phyloP scores from a whole-genome alignment of 805 yeast species.

The Kazachstania psychrophila region DNA sequence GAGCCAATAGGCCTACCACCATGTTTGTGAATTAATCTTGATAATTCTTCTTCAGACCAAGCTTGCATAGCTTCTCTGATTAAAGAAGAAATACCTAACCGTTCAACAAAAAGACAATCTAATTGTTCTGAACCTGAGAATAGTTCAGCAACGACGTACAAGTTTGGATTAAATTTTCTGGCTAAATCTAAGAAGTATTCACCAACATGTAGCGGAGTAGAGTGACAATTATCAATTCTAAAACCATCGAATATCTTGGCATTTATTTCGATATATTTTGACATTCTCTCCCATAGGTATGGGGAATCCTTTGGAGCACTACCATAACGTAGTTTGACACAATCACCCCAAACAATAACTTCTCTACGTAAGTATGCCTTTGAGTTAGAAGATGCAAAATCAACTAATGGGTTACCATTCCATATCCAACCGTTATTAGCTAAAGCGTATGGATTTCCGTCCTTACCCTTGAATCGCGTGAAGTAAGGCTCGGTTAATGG shows the following conservation, averaged over 20 bases:
- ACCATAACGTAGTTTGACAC: slow-evolving; percentile 89
- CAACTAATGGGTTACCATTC: slow-evolving; percentile 91
- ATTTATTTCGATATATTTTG: slow-evolving; percentile 57
- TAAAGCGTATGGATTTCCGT: slow-evolving; percentile 56
- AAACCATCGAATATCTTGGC: slow-evolving; percentile 79
- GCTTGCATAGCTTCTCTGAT: slow-evolving; percentile 98
- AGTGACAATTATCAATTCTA: slow-evolving; percentile 91
- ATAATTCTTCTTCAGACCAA: slow-evolving; percentile 76
- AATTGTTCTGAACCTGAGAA: slow-evolving; percentile 87
- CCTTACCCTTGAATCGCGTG: slow-evolving; percentile 48
- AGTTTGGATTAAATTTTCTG: slow-evolving; percentile 69
- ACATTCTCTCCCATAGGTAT: slow-evolving; percentile 80
- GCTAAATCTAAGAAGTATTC: slow-evolving; percentile 83
- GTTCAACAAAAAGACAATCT: slow-evolving; percentile 84
- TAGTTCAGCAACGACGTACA: slow-evolving; percentile 89
- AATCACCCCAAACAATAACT: slow-evolving; percentile 96
- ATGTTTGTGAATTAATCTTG: slow-evolving; percentile 78
- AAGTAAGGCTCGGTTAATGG: slow-evolving; percentile 86
- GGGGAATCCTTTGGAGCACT: slow-evolving; percentile 73
- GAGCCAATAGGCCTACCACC: slow-evolving; percentile 97
- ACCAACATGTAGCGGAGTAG: slow-evolving; percentile 93
- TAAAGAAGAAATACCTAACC: slow-evolving; percentile 79
- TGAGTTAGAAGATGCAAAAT: slow-evolving; percentile 76
- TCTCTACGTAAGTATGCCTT: slow-evolving; percentile 83
- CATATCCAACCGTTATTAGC: slow-evolving; percentile 99